phyloP scores from a whole-genome alignment of 2,329 filamentous ascomycete species.

The Microthyrium microscopicum region DNA sequence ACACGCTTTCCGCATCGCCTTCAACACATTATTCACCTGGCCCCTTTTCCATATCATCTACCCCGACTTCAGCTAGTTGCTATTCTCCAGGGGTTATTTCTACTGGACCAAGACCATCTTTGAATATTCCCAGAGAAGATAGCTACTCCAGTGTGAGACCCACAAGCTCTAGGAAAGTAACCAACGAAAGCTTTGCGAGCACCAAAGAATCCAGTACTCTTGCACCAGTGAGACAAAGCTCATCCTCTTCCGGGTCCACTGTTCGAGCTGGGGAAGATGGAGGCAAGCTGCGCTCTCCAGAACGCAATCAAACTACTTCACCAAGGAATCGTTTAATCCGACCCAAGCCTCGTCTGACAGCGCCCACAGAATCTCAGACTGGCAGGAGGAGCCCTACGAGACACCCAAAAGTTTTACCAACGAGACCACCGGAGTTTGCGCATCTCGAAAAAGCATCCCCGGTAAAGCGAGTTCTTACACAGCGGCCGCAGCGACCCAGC shows the following conservation, averaged over 20 bases:
- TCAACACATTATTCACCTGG: slow-evolving; percentile 60
- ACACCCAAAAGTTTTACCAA: slow-evolving; percentile 21
- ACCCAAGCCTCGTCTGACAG: too few species aligned
- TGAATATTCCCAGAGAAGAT: too few species aligned
- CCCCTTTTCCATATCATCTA: slow-evolving; percentile 59
- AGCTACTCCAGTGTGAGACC: too few species aligned
- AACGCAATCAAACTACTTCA: too few species aligned
- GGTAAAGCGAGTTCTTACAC: slow-evolving; percentile 24
- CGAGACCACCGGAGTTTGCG: slow-evolving; percentile 20
- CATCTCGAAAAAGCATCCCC: slow-evolving; percentile 46
- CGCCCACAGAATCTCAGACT: too few species aligned
- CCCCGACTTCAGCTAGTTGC: slow-evolving; percentile 61
- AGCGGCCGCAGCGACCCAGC: slow-evolving; percentile 28
- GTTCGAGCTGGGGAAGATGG: slow-evolving; percentile 38
- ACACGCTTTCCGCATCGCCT: slow-evolving; percentile 46
- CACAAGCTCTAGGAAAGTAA: slow-evolving; percentile 39
- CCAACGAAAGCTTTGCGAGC: slow-evolving; percentile 37
- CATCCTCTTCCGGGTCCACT: slow-evolving; percentile 57
- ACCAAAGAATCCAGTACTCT: slow-evolving; percentile 36
- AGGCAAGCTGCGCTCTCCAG: too few species aligned
- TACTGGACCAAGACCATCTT: too few species aligned
- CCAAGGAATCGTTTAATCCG: too few species aligned
- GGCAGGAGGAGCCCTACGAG: slow-evolving; percentile 10
- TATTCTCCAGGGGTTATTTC: slow-evolving; percentile 56
- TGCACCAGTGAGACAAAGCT: slow-evolving; percentile 52